These are phyloP conservation scores for Spiraea crenata DNA, from an alignment of 331 rosid genomes.

Conservation along the genomic window DNA sequence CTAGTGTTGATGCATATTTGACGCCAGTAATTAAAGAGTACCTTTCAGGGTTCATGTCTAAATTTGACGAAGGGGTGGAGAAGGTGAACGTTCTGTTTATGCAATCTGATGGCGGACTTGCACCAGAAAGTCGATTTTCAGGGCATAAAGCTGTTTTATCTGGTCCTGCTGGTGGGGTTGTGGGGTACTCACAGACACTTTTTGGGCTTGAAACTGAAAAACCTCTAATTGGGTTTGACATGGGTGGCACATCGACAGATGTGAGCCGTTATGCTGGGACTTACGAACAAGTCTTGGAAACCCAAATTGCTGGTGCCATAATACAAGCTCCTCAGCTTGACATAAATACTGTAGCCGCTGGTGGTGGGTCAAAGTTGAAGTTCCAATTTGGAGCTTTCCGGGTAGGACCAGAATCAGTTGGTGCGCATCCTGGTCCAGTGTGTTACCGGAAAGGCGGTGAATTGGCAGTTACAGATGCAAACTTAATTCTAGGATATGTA, in stretches of 20 bases:
- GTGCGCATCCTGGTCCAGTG: slow-evolving; percentile 98
- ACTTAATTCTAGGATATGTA: slow-evolving; percentile 76
- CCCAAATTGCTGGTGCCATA: slow-evolving; percentile 83
- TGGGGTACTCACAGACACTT: slow-evolving; percentile 87
- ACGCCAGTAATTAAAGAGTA: slow-evolving; percentile 86
- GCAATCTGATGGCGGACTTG: slow-evolving; percentile 96
- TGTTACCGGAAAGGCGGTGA: slow-evolving; percentile 93
- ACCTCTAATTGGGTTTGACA: slow-evolving; percentile 89
- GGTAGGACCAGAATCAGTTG: slow-evolving; percentile 96
- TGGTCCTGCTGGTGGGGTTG: slow-evolving; percentile 95
- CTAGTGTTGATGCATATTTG: slow-evolving; percentile 90
- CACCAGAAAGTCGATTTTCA: slow-evolving; percentile 78
- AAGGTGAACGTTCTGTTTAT: slow-evolving; percentile 81
- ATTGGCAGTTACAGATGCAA: slow-evolving; percentile 96
- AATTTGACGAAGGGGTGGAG: slow-evolving; percentile 67
- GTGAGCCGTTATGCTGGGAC: slow-evolving; percentile 88
- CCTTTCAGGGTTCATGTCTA: slow-evolving; percentile 77
- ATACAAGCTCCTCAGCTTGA: slow-evolving; percentile 95
- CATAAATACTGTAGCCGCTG: slow-evolving; percentile 92
- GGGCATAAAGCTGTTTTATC: slow-evolving; percentile 89
- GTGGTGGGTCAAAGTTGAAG: slow-evolving; percentile 89
- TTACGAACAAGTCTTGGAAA: slow-evolving; percentile 90
- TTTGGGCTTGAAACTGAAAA: slow-evolving; percentile 72
- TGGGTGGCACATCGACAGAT: slow-evolving; percentile 97
- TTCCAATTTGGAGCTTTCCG: slow-evolving; percentile 85